Percentiles rank a stretch among this genome's conserved stretches.
Evolutionary conservation across 495 filamentous ascomycete genomes (phyloP).

Genomic region (Amphirosellinia nigrospora): DNA sequence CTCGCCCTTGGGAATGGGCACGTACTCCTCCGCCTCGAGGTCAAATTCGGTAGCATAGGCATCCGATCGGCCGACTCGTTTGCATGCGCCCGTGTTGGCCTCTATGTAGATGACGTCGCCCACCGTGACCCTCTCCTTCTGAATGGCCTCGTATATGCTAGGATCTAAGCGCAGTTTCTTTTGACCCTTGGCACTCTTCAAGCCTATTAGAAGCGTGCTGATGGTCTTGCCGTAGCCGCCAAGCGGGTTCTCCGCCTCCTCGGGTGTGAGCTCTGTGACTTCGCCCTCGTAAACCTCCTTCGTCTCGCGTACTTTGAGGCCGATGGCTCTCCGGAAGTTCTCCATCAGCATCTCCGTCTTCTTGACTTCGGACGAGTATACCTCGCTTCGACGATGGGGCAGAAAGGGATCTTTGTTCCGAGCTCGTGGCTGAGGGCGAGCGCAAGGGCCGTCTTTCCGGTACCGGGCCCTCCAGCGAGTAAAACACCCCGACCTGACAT

Average conservation of each 20-base stretch:
- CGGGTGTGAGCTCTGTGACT: slow-evolving; percentile 93
- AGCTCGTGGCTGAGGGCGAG: slow-evolving; percentile 94
- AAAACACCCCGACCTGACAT: slow-evolving; percentile 95
- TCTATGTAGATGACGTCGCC: slow-evolving; percentile 99
- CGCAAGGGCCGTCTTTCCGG: slow-evolving; percentile 95
- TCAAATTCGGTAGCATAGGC: slow-evolving; percentile 98
- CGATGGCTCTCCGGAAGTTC: slow-evolving; percentile 95
- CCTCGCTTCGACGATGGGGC: slow-evolving; percentile 96
- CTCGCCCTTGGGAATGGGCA: slow-evolving; percentile 96
- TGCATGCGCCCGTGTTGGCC: slow-evolving; percentile 96
- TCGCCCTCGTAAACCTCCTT: slow-evolving; percentile 99
- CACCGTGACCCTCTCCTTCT: slow-evolving; percentile 94
- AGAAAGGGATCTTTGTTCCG: slow-evolving; percentile 96
- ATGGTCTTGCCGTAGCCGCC: slow-evolving; percentile 95
- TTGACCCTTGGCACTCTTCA: slow-evolving; percentile 90
- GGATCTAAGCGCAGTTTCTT: slow-evolving; percentile 97
- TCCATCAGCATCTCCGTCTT: slow-evolving; percentile 99
- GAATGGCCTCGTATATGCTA: slow-evolving; percentile 97
- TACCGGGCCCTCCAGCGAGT: slow-evolving; percentile 88
- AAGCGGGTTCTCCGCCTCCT: slow-evolving; percentile 97
- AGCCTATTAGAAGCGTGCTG: slow-evolving; percentile 82
- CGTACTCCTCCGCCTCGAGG: slow-evolving; percentile 97
- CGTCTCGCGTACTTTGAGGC: slow-evolving; percentile 93
- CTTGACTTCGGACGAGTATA: slow-evolving; percentile 97
- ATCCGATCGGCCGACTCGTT: slow-evolving; percentile 92